phyloP scores from a whole-genome alignment of 108 stramenopile genomes.

The Cyclotella sp. region DNA sequence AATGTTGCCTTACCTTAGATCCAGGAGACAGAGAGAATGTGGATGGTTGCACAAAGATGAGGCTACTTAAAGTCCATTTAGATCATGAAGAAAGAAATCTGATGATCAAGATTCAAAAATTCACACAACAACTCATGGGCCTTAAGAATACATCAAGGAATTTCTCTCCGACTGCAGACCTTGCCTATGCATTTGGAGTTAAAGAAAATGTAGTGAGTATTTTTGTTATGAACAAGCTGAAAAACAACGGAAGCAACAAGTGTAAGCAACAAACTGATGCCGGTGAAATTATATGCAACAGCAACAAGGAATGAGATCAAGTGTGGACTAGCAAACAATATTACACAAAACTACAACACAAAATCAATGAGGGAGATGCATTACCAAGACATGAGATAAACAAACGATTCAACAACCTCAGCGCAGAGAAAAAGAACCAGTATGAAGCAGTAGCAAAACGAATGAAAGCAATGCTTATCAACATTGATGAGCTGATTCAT shows the following conservation, averaged over 20 bases:
- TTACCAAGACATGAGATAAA: not conserved
- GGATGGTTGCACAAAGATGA: not conserved
- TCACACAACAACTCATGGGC: not conserved
- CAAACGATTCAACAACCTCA: too few relatives aligned
- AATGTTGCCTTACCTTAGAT: not conserved
- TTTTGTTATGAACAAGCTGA: not conserved
- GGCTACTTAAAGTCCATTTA: too few relatives aligned
- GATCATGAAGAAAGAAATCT: too few relatives aligned
- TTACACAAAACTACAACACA: not conserved
- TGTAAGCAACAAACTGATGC: not conserved
- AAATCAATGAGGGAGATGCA: not conserved
- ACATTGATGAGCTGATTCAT: not conserved
- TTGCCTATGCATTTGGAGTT: not conserved
- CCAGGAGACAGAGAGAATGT: too few relatives aligned
- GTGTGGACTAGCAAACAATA: not conserved
- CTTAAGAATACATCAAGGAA: not conserved
- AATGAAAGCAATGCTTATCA: slow-evolving; percentile 1
- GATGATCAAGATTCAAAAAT: not conserved
- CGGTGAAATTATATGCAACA: not conserved
- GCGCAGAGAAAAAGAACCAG: too few relatives aligned
- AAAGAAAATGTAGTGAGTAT: not conserved
- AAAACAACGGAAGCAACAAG: not conserved
- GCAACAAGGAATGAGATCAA: not conserved
- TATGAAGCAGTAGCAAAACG: too few relatives aligned
- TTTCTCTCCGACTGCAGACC: not conserved